phyloP scores from a whole-genome alignment of 2,329 filamentous ascomycete species.

The Pseudocercospora cruenta region DNA sequence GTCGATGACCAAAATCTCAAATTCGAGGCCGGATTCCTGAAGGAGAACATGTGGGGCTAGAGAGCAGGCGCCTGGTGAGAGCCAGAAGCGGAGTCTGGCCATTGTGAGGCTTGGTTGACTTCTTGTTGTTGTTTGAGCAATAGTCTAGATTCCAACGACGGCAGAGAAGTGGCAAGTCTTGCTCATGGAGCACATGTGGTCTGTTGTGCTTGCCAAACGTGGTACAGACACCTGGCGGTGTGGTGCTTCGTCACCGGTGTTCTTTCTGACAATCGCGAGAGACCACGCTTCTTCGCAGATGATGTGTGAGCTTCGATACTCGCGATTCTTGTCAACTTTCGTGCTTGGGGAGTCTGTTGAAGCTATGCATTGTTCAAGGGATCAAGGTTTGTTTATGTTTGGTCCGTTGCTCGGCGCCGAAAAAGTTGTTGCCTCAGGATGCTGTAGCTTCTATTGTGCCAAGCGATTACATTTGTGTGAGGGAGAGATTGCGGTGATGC shows the following conservation, averaged over 20 bases:
- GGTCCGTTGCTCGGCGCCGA: not conserved
- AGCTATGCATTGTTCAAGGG: not conserved
- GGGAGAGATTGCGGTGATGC: too few relatives aligned
- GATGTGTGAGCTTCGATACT: not conserved
- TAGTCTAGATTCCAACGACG: not conserved
- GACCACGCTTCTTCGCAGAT: not conserved
- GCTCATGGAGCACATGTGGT: not conserved
- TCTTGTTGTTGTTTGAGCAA: not conserved
- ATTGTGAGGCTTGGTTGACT: not conserved
- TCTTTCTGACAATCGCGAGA: too few relatives aligned
- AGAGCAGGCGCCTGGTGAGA: constrained; percentile 1
- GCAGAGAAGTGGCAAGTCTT: not conserved
- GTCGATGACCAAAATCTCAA: constrained; percentile 9
- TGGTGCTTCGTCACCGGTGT: not conserved
- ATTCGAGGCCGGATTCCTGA: not conserved
- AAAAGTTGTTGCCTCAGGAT: not conserved
- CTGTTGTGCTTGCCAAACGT: not conserved
- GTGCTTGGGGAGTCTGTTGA: not conserved
- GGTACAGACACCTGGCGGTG: not conserved
- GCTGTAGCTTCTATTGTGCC: too few relatives aligned
- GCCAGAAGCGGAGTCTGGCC: constrained; percentile 2
- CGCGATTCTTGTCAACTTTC: too few relatives aligned
- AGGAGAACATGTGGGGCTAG: constrained; percentile 2
- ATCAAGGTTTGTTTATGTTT: not conserved
- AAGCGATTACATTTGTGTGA: too few relatives aligned